These are phyloP conservation scores for Oryza glaberrima DNA, from an alignment of 176 grass and related monocot species.

Conservation along the genomic window DNA sequence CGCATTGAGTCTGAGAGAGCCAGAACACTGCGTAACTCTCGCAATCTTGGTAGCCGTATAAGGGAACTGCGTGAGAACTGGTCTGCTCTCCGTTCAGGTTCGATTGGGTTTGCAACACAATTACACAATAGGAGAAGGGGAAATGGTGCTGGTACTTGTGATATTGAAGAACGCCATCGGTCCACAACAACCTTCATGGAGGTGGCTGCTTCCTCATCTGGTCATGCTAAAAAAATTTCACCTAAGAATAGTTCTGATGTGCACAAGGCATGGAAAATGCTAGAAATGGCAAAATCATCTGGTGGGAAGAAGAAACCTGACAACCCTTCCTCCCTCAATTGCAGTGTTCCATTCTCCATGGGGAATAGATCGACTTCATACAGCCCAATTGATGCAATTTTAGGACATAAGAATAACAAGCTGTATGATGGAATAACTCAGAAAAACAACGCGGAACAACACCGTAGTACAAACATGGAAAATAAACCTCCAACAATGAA, in stretches of 20 bases:
- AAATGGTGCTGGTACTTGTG: constrained; percentile 7
- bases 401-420: constrained; percentile 30
- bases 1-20: constrained; percentile 38
- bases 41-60: constrained; percentile 56
- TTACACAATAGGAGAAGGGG: constrained; percentile 33
- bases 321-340: constrained; percentile 31
- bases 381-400: constrained; percentile 41
- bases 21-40: constrained; percentile 54
- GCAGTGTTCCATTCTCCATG: constrained; percentile 41
- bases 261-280: constrained; percentile 79
- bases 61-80: constrained; percentile 60
- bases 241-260: constrained; percentile 35
- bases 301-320: constrained; percentile 41
- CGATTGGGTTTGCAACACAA: constrained; percentile 49
- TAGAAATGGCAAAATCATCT: constrained; percentile 63
- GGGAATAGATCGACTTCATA: constrained; percentile 49
- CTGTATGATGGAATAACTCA: constrained; percentile 6
- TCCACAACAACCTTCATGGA: background rate
- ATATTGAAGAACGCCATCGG: background rate
- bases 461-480: constrained; percentile 16
- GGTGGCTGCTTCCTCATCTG: background rate
- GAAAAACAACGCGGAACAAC: background rate
- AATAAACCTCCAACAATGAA: background rate
- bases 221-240: constrained; percentile 20
- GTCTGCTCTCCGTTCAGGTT: constrained; percentile 58